phyloP scores from a whole-genome alignment of 2,329 filamentous ascomycete genomes.

The Cytospora piceicola region DNA sequence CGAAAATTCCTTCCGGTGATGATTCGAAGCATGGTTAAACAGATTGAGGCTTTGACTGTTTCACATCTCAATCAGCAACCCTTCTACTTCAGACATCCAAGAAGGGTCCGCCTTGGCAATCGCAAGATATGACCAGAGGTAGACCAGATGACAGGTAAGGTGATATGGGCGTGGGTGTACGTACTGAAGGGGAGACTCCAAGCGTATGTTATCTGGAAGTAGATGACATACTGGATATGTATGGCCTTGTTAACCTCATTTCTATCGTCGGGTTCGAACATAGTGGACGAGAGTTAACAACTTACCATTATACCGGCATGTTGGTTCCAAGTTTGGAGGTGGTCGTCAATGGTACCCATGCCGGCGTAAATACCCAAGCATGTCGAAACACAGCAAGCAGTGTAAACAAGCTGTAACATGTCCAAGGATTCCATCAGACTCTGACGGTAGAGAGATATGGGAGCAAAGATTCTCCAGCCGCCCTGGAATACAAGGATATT shows the following conservation, averaged over 20 bases:
- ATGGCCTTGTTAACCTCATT: neutral
- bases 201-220: conserved; percentile 21
- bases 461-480: too few relatives aligned
- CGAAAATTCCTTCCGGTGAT: conserved; percentile 12
- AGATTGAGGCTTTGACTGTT: conserved; percentile 19
- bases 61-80: neutral
- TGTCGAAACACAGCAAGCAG: conserved; percentile 10
- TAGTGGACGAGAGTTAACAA: neutral
- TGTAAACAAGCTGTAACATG: neutral
- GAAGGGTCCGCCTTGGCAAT: neutral
- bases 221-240: conserved; percentile 1
- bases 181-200: conserved; percentile 21
- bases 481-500: neutral
- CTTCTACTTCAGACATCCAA: neutral
- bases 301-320: conserved; percentile 6
- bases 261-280: neutral
- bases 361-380: conserved; percentile 9
- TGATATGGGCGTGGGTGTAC: neutral
- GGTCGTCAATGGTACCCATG: conserved; percentile 9
- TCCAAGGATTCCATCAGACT: neutral
- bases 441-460: neutral
- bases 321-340: conserved; percentile 14
- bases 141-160: neutral
- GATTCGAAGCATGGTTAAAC: conserved; percentile 21
- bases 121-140: neutral